Evolutionary conservation across 352 stramenopile species (phyloP).

Genomic region (Phytophthora sojae): DNA sequence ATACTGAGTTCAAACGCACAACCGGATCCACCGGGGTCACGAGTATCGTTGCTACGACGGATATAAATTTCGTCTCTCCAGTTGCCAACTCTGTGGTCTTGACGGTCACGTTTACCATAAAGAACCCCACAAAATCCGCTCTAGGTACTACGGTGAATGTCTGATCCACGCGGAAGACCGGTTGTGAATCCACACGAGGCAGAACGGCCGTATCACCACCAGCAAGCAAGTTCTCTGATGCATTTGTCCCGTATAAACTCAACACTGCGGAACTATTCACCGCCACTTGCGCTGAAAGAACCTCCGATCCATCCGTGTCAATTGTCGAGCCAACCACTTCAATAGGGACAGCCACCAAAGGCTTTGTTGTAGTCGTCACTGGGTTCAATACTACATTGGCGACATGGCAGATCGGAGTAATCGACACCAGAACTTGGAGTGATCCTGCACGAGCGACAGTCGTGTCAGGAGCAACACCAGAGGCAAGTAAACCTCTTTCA

Average conservation of each 20-base stretch:
- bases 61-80: conserved; percentile 30
- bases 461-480: not conserved
- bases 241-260: conserved; percentile 26
- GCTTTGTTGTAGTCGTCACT: conserved; percentile 34
- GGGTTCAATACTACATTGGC: conserved; percentile 29
- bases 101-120: conserved; percentile 46
- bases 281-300: conserved; percentile 19
- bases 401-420: conserved; percentile 38
- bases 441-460: not conserved
- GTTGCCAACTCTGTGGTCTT: conserved; percentile 47
- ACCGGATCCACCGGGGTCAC: conserved; percentile 42
- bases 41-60: conserved; percentile 31
- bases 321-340: conserved; percentile 34
- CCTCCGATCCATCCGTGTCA: conserved; percentile 41
- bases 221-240: conserved; percentile 27
- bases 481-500: conserved; percentile 5
- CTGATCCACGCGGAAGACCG: conserved; percentile 25
- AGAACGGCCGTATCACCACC: conserved; percentile 18
- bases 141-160: conserved; percentile 39
- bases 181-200: conserved; percentile 5
- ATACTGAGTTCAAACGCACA: conserved; percentile 21
- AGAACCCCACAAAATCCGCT: conserved; percentile 53
- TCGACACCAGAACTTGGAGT: not conserved
- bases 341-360: conserved; percentile 29
- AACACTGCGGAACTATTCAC: conserved; percentile 38